These are phyloP conservation scores for Pichia deserticola DNA, from an alignment of 805 yeast species.

Conservation along the genomic window DNA sequence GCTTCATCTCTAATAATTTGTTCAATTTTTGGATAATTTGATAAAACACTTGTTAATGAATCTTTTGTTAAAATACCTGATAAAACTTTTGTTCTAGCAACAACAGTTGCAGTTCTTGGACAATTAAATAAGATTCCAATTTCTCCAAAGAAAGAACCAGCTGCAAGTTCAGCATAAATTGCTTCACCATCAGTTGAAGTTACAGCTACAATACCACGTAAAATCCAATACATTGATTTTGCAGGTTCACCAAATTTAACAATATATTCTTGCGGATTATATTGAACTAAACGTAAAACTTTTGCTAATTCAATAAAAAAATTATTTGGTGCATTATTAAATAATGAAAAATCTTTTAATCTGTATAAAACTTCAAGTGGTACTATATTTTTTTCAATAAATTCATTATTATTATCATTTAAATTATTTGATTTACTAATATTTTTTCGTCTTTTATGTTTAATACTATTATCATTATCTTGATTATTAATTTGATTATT, in stretches of 20 bases:
- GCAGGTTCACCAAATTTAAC: slow-evolving; percentile 68
- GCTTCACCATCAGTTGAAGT: slow-evolving; percentile 74
- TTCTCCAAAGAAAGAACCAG: slow-evolving; percentile 73
- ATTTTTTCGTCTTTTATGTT: too few species aligned
- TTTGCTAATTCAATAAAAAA: slow-evolving; percentile 55
- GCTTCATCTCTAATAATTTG: slow-evolving; percentile 70
- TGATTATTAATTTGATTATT: too few species aligned
- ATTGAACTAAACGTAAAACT: slow-evolving; percentile 50
- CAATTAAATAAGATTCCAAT: slow-evolving; percentile 69
- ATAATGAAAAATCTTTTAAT: slow-evolving; percentile 54
- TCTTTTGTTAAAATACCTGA: slow-evolving; percentile 64
- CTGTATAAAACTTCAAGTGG: slow-evolving; percentile 52
- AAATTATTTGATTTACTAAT: too few species aligned
- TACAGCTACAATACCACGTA: slow-evolving; percentile 70
- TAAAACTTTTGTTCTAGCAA: slow-evolving; percentile 59
- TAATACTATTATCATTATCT: too few species aligned
- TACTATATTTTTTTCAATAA: slow-evolving; percentile 20
- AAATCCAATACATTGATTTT: slow-evolving; percentile 71
- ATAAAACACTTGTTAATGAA: slow-evolving; percentile 49
- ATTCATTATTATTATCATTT: slow-evolving; percentile 10
- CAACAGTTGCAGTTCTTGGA: slow-evolving; percentile 74
- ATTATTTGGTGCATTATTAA: slow-evolving; percentile 57
- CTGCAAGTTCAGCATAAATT: slow-evolving; percentile 57
- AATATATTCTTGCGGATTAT: slow-evolving; percentile 61
- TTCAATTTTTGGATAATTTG: slow-evolving; percentile 58